phyloP scores from a whole-genome alignment of 495 filamentous ascomycete genomes.

The Neurospora cerealis region DNA sequence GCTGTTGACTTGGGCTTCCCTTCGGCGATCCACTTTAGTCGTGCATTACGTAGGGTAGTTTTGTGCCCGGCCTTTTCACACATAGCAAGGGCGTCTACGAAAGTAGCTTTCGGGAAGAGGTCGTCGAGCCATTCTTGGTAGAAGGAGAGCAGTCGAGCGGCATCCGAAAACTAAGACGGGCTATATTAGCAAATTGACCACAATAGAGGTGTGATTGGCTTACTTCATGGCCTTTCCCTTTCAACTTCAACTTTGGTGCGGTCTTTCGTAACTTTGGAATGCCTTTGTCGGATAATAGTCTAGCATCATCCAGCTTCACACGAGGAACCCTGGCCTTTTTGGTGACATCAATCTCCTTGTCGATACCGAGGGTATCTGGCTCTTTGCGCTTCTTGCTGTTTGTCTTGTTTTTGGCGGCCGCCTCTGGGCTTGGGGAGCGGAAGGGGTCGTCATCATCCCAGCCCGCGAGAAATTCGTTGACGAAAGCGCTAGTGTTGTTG shows the following conservation, averaged over 20 bases:
- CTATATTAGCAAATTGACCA: not conserved
- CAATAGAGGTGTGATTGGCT: not conserved
- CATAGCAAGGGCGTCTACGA: slow-evolving; percentile 79
- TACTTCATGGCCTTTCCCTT: slow-evolving; percentile 92
- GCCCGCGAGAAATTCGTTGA: slow-evolving; percentile 4
- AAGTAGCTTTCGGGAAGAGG: slow-evolving; percentile 88
- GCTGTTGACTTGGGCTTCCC: slow-evolving; percentile 41
- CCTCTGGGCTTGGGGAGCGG: slow-evolving; percentile 20
- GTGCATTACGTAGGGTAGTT: slow-evolving; percentile 59
- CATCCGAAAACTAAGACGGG: slow-evolving; percentile 64
- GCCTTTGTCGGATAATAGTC: slow-evolving; percentile 68
- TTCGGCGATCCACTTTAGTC: slow-evolving; percentile 72
- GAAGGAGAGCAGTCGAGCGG: slow-evolving; percentile 69
- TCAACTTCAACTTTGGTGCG: slow-evolving; percentile 66
- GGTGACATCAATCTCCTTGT: slow-evolving; percentile 73
- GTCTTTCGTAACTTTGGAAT: slow-evolving; percentile 71
- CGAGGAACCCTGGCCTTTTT: slow-evolving; percentile 59
- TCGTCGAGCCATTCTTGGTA: slow-evolving; percentile 98
- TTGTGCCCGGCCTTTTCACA: slow-evolving; percentile 91
- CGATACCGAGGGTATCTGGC: slow-evolving; percentile 54
- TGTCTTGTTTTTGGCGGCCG: slow-evolving; percentile 11
- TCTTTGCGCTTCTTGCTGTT: slow-evolving; percentile 25
- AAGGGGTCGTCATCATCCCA: slow-evolving; percentile 27
- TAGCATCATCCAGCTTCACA: slow-evolving; percentile 79
- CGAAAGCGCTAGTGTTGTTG: not conserved